phyloP scores from a whole-genome alignment of 805 yeast species.

The Kodamaea lidongshanica region DNA sequence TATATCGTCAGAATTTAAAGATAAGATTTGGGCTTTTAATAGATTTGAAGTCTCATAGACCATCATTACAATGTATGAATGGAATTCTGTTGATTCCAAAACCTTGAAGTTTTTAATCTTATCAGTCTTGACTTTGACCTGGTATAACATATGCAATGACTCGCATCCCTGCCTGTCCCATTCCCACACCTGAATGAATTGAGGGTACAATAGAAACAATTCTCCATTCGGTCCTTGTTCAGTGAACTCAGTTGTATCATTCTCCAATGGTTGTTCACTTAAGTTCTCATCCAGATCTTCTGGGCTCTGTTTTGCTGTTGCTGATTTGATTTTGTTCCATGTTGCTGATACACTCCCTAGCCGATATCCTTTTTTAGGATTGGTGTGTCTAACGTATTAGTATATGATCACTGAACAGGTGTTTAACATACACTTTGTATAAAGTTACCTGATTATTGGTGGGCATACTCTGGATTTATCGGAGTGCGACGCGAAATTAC shows the following conservation, averaged over 20 bases:
- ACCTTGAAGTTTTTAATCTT: slow-evolving; percentile 2
- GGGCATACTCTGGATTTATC: slow-evolving; percentile 10
- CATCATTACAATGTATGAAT: too few relatives aligned
- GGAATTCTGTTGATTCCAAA: too few relatives aligned
- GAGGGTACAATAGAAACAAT: slow-evolving; percentile 21
- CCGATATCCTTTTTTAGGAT: slow-evolving; percentile 31
- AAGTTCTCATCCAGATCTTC: background rate
- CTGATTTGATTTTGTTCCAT: slow-evolving; percentile 37
- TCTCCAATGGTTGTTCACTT: background rate
- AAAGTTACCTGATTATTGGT: slow-evolving; percentile 17
- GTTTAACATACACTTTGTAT: slow-evolving; percentile 18
- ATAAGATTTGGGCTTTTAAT: too few relatives aligned
- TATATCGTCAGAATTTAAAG: too few relatives aligned
- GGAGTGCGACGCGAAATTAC: background rate
- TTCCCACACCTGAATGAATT: slow-evolving; percentile 29
- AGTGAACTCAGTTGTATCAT: background rate
- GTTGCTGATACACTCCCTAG: slow-evolving; percentile 38
- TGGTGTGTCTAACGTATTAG: slow-evolving; percentile 21
- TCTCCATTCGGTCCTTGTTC: slow-evolving; percentile 31
- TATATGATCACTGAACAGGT: slow-evolving; percentile 1
- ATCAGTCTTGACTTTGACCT: slow-evolving; percentile 1
- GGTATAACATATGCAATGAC: slow-evolving; percentile 16
- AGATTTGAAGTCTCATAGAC: too few relatives aligned
- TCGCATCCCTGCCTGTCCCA: slow-evolving; percentile 23
- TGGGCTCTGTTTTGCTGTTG: slow-evolving; percentile 5